Conservation (phyloP, 164 flowering plant genomes). For the Paratinospora sagittata region DNA sequence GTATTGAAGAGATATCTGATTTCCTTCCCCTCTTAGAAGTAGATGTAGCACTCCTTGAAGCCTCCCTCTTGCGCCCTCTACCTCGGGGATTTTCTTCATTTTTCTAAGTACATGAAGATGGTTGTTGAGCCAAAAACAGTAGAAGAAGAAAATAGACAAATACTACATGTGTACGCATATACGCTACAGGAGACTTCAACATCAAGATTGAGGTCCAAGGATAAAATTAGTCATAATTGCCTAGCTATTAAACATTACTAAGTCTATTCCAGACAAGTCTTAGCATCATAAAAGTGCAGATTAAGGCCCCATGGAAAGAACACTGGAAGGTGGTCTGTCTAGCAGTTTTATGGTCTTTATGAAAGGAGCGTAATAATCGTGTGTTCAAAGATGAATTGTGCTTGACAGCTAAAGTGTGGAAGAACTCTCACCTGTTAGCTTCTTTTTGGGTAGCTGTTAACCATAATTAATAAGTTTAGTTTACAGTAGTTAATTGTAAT, state of each 20-base stretch:
- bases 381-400: too few relatives aligned
- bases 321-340: too few relatives aligned
- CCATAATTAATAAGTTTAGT: too few relatives aligned
- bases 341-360: too few relatives aligned
- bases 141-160: background rate
- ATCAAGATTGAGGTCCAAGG: background rate
- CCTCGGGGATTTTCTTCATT: conserved; percentile 41
- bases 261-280: background rate
- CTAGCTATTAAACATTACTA: background rate
- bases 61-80: conserved; percentile 76
- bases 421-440: too few relatives aligned
- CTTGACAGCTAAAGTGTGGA: too few relatives aligned
- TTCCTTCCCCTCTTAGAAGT: conserved; percentile 76
- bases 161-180: background rate
- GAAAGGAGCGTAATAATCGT: too few relatives aligned
- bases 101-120: conserved; percentile 34
- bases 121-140: background rate
- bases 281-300: background rate
- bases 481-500: too few relatives aligned
- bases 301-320: too few relatives aligned
- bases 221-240: background rate
- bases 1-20: conserved; percentile 53
- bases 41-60: conserved; percentile 60
- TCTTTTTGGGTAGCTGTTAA: too few relatives aligned
- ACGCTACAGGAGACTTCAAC: background rate